Percentiles rank a stretch among this genome's conserved stretches.
Evolutionary conservation across 2,329 filamentous ascomycete genomes (phyloP).

Genomic region (Colletotrichum scovillei): DNA sequence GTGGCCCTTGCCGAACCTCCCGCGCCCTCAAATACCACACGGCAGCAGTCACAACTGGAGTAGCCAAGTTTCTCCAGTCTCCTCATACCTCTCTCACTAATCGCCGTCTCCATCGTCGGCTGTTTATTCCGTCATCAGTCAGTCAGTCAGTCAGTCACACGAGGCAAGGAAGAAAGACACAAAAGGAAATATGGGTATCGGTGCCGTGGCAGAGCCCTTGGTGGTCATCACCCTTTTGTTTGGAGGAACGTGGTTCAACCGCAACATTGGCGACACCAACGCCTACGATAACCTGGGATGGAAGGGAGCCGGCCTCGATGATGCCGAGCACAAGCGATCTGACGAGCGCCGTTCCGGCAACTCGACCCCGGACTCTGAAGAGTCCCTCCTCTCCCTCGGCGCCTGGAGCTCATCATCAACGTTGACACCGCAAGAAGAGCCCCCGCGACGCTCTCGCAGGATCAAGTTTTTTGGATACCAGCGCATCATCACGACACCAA

Average conservation of each 20-base stretch:
- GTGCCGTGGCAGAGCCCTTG: conserved; percentile 54
- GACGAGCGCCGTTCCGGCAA: conserved; percentile 50
- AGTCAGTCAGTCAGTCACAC: too few relatives aligned
- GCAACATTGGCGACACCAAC: conserved; percentile 50
- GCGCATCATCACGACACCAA: conserved; percentile 66
- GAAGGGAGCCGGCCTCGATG: conserved; percentile 16
- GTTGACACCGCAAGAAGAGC: conserved; percentile 42
- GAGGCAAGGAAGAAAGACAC: background rate
- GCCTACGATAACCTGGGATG: conserved; percentile 36
- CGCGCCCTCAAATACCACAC: conserved; percentile 28
- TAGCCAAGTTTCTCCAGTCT: conserved; percentile 25
- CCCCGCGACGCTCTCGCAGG: conserved; percentile 46
- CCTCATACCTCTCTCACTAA: conserved; percentile 9
- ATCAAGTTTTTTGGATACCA: conserved; percentile 42
- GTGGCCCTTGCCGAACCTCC: conserved; percentile 27
- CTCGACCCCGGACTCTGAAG: conserved; percentile 33
- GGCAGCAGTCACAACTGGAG: conserved; percentile 17
- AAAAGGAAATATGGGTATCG: conserved; percentile 49
- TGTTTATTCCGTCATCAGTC: background rate
- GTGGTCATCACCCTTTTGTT: conserved; percentile 56
- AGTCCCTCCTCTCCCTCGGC: conserved; percentile 28
- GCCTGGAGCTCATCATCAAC: conserved; percentile 41
- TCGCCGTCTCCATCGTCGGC: conserved; percentile 2
- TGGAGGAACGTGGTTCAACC: conserved; percentile 57
- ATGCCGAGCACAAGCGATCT: conserved; percentile 35